A percentile compares a stretch with the other conserved stretches of the same genome.
Conservation (phyloP, 768 basidiomycete genomes). For the Mycena polygramma region DNA sequence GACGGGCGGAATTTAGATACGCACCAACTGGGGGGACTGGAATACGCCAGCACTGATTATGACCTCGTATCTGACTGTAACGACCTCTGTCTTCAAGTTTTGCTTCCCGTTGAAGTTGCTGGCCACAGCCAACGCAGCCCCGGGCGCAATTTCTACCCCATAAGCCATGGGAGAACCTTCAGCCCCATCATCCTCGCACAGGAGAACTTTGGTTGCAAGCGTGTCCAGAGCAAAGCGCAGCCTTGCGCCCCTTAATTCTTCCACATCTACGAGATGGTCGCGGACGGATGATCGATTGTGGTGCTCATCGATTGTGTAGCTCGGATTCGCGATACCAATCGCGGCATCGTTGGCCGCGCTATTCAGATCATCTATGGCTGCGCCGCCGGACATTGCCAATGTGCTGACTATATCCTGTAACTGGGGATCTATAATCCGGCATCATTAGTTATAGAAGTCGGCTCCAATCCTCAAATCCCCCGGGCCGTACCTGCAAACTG, state of each 20-base stretch:
- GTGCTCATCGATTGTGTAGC: constrained; percentile 42
- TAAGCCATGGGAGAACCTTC: constrained; percentile 37
- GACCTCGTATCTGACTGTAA: constrained; percentile 45
- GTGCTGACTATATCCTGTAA: constrained; percentile 38
- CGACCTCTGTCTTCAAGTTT: constrained; percentile 30
- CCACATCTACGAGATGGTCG: constrained; percentile 39
- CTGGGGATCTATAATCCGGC: constrained; percentile 41
- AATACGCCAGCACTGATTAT: constrained; percentile 46
- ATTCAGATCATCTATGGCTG: constrained; percentile 44
- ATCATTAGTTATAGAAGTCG: neutral
- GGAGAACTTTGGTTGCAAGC: constrained; percentile 42
- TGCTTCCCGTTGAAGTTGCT: constrained; percentile 44
- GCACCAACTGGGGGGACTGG: constrained; percentile 46
- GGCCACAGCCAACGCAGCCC: constrained; percentile 44
- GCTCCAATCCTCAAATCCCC: no score
- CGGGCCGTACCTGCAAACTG: constrained; percentile 39
- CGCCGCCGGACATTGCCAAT: constrained; percentile 34
- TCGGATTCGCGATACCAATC: constrained; percentile 38
- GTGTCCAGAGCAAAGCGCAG: constrained; percentile 43
- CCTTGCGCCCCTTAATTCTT: constrained; percentile 25
- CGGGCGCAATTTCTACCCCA: constrained; percentile 43
- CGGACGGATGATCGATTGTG: constrained; percentile 45
- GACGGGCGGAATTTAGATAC: neutral
- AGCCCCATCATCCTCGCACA: constrained; percentile 34
- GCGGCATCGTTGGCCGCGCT: constrained; percentile 37